Evolutionary conservation across 805 yeast species (phyloP).

Genomic region (Myxozyma lipomycoides): DNA sequence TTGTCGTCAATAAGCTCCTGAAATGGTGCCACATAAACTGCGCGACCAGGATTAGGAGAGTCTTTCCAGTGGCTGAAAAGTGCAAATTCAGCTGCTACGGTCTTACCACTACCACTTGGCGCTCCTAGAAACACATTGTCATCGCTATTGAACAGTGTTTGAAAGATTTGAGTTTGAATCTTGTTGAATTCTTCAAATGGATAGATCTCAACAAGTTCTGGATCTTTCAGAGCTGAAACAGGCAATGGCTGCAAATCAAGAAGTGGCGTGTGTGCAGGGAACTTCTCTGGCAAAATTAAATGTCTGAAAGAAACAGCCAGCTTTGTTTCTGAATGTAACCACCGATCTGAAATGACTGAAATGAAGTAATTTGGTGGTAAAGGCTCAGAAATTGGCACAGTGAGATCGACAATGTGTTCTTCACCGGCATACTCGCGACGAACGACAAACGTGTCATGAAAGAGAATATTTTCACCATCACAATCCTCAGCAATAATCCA

Average conservation of each 20-base stretch:
- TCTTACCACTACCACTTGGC: constrained; percentile 74
- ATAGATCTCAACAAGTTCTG: constrained; percentile 48
- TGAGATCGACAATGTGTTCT: constrained; percentile 59
- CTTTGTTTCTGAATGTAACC: constrained; percentile 73
- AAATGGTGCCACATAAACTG: constrained; percentile 65
- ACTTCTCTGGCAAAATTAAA: constrained; percentile 56
- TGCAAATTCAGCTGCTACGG: constrained; percentile 67
- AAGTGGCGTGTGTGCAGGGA: constrained; percentile 59
- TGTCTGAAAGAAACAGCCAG: constrained; percentile 55
- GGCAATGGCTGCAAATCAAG: constrained; percentile 52
- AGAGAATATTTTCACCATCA: constrained; percentile 73
- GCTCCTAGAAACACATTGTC: constrained; percentile 65
- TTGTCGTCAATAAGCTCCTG: constrained; percentile 53
- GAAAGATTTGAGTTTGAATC: constrained; percentile 69
- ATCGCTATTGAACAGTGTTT: constrained; percentile 52
- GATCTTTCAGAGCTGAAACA: constrained; percentile 45
- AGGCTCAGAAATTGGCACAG: constrained; percentile 52
- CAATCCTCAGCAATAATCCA: constrained; percentile 73
- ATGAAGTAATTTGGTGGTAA: constrained; percentile 74
- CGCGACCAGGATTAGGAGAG: constrained; percentile 53
- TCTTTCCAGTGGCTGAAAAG: constrained; percentile 68
- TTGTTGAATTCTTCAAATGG: constrained; percentile 57
- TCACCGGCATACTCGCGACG: constrained; percentile 47
- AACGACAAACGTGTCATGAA: constrained; percentile 52
- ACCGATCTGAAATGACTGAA: constrained; percentile 68